These are phyloP conservation scores for Collybia nuda DNA, from an alignment of 768 basidiomycete species.

Conservation along the genomic window DNA sequence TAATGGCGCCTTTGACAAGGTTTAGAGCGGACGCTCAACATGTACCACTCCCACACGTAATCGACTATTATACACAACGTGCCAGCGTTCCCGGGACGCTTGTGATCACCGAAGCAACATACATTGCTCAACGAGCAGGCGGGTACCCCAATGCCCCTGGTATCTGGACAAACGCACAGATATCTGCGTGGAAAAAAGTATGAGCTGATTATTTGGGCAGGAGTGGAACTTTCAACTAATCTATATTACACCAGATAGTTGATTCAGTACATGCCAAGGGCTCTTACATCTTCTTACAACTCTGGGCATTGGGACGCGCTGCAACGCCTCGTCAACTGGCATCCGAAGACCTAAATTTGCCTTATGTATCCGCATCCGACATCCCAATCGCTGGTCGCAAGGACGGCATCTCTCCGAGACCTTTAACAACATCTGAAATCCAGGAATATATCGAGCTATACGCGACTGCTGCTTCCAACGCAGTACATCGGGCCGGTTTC, in stretches of 20 bases:
- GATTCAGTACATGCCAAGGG: constrained; percentile 27
- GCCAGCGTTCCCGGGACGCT: constrained; percentile 28
- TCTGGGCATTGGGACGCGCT: constrained; percentile 48
- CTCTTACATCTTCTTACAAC: constrained; percentile 43
- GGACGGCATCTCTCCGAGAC: constrained; percentile 27
- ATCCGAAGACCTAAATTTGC: constrained; percentile 30
- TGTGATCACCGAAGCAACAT: constrained; percentile 39
- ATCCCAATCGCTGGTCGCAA: constrained; percentile 20
- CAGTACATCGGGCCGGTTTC: constrained; percentile 59
- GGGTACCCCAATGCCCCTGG: constrained; percentile 35
- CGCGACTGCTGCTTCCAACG: constrained; percentile 53
- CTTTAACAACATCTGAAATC: constrained; percentile 48
- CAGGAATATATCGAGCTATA: constrained; percentile 48
- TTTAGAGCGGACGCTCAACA: constrained; percentile 29
- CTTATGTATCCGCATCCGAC: constrained; percentile 31
- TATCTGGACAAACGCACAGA: constrained; percentile 42
- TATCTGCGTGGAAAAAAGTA: constrained; percentile 44
- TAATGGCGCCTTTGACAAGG: constrained; percentile 47
- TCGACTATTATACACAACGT: constrained; percentile 26
- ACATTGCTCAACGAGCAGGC: constrained; percentile 29
- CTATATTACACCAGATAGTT: constrained; percentile 6
- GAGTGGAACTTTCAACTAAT: too few species aligned
- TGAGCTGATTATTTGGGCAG: constrained; percentile 2
- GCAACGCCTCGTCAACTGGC: not conserved
- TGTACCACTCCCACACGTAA: constrained; percentile 28